Conservation (phyloP, 352 stramenopile genomes). For the Plasmopara viticola region DNA sequence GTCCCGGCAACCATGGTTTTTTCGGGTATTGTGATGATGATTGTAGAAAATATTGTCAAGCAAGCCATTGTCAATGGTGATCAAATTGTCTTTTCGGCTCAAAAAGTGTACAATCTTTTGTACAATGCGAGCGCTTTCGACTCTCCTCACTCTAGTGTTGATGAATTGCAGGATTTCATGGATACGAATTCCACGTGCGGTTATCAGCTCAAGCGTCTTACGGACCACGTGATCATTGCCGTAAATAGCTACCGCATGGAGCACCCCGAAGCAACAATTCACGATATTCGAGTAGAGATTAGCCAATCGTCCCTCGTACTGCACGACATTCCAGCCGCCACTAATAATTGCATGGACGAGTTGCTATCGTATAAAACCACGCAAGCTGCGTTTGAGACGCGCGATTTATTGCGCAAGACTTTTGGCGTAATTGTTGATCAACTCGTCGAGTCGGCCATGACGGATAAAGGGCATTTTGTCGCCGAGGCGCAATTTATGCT, state of each 20-base stretch:
- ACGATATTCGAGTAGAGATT: conserved; percentile 16
- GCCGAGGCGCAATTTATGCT: conserved; percentile 11
- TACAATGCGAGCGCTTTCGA: conserved; percentile 6
- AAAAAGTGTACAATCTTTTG: conserved; percentile 14
- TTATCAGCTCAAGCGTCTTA: conserved; percentile 18
- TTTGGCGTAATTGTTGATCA: conserved; percentile 22
- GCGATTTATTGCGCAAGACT: conserved; percentile 20
- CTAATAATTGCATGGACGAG: conserved; percentile 23
- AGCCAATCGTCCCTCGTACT: conserved; percentile 12
- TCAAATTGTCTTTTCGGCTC: conserved; percentile 11
- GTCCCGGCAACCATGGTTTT: conserved; percentile 14
- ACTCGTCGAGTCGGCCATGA: conserved; percentile 10
- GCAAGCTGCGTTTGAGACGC: conserved; percentile 16
- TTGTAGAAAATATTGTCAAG: conserved; percentile 17
- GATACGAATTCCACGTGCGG: conserved; percentile 17
- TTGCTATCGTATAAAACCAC: conserved; percentile 15
- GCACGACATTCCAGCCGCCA: conserved; percentile 14
- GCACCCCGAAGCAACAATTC: conserved; percentile 5
- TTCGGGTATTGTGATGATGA: conserved; percentile 15
- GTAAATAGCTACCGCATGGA: conserved; percentile 10
- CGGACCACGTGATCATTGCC: conserved; percentile 12
- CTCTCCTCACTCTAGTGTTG: conserved; percentile 7
- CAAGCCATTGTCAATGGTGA: conserved; percentile 17
- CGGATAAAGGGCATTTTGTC: conserved; percentile 9
- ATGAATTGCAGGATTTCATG: conserved; percentile 14